These are phyloP conservation scores for Colletotrichum destructivum DNA, from an alignment of 2,329 filamentous ascomycete species.

Conservation along the genomic window DNA sequence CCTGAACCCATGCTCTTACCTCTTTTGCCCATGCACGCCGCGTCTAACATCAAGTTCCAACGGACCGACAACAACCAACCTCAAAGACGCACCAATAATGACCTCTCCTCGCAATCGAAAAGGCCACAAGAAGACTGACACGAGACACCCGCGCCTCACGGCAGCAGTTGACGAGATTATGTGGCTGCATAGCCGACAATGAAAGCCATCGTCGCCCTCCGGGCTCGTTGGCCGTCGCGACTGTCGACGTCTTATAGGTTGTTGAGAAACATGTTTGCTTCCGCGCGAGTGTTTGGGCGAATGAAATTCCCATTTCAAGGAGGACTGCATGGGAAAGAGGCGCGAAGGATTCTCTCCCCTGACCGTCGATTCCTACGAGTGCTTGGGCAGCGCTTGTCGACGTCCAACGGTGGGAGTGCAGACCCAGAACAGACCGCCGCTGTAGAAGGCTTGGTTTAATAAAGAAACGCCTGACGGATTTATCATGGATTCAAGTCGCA, in stretches of 20 bases:
- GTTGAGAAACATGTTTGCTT: background rate
- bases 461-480: background rate
- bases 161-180: slow-evolving; percentile 26
- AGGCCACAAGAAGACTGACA: background rate
- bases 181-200: slow-evolving; percentile 28
- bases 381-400: slow-evolving; percentile 28
- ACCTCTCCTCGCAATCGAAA: background rate
- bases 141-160: background rate
- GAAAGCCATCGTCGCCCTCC: background rate
- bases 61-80: slow-evolving; percentile 12
- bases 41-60: background rate
- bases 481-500: background rate
- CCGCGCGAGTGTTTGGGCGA: slow-evolving; percentile 20
- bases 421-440: background rate
- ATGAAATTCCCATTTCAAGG: background rate
- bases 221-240: too few species aligned
- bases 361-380: slow-evolving; percentile 9
- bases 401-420: background rate
- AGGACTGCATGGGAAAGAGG: slow-evolving; percentile 17
- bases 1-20: background rate
- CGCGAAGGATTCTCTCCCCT: slow-evolving; percentile 38
- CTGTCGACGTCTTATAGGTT: background rate
- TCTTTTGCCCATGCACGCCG: slow-evolving; percentile 7
- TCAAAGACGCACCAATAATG: background rate
- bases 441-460: background rate